A percentile compares a stretch with the other conserved stretches of the same genome.
Evolutionary conservation across 805 yeast species (phyloP).

Genomic region (Yamadazyma insecticola): DNA sequence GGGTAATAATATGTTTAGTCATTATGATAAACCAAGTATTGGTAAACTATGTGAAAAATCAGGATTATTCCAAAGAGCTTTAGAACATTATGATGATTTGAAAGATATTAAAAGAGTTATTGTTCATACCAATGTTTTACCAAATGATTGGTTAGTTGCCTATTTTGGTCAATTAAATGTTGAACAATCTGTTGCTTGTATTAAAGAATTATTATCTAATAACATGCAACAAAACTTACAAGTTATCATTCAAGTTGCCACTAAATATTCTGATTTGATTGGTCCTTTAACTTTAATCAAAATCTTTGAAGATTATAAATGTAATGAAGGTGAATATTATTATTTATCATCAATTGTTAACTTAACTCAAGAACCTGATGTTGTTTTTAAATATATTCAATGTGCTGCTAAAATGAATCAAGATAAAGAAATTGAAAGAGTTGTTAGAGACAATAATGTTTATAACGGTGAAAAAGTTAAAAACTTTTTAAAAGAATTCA

Average conservation of each 20-base stretch:
- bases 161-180: slow-evolving; percentile 93
- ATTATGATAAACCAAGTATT: slow-evolving; percentile 89
- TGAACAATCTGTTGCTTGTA: slow-evolving; percentile 84
- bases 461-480: slow-evolving; percentile 97
- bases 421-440: slow-evolving; percentile 89
- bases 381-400: slow-evolving; percentile 92
- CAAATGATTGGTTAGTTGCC: slow-evolving; percentile 88
- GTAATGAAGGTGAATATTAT: slow-evolving; percentile 91
- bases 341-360: slow-evolving; percentile 91
- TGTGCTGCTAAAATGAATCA: slow-evolving; percentile 90
- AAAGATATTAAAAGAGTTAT: slow-evolving; percentile 94
- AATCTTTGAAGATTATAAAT: slow-evolving; percentile 88
- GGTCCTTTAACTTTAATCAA: slow-evolving; percentile 84
- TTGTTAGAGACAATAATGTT: slow-evolving; percentile 88
- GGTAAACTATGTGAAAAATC: slow-evolving; percentile 93
- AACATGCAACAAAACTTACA: slow-evolving; percentile 86
- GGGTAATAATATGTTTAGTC: slow-evolving; percentile 93
- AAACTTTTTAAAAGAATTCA: slow-evolving; percentile 92
- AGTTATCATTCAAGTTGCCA: slow-evolving; percentile 92
- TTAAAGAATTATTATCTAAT: slow-evolving; percentile 75
- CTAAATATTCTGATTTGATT: slow-evolving; percentile 89
- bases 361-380: slow-evolving; percentile 88
- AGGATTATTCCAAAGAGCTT: slow-evolving; percentile 92
- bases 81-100: slow-evolving; percentile 92
- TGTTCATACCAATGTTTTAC: slow-evolving; percentile 78